Evolutionary conservation across 495 filamentous ascomycete species (phyloP).

Genomic region (Talaromyces adpressus): DNA sequence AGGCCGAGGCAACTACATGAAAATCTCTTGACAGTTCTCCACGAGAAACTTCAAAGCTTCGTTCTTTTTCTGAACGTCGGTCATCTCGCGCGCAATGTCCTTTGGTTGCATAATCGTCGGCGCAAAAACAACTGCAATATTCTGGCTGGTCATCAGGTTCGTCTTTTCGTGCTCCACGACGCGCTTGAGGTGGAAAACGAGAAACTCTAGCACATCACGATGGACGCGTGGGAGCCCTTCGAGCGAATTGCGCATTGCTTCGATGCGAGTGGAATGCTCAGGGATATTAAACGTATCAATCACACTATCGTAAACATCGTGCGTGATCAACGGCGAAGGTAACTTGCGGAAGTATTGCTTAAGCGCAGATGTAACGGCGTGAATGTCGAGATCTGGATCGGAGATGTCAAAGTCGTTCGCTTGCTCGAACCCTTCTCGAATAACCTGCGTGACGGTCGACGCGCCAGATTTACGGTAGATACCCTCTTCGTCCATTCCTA

Average conservation of each 20-base stretch:
- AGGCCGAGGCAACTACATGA: constrained; percentile 33
- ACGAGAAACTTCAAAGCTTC: constrained; percentile 83
- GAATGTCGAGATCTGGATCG: constrained; percentile 89
- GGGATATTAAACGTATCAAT: constrained; percentile 58
- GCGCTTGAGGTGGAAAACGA: constrained; percentile 88
- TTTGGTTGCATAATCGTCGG: constrained; percentile 93
- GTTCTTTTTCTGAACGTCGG: constrained; percentile 90
- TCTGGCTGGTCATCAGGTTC: constrained; percentile 92
- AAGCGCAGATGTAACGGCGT: constrained; percentile 87
- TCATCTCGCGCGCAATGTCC: constrained; percentile 88
- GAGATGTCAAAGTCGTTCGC: constrained; percentile 77
- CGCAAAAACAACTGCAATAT: constrained; percentile 94
- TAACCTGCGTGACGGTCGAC: constrained; percentile 73
- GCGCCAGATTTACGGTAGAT: constrained; percentile 98
- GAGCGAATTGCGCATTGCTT: constrained; percentile 61
- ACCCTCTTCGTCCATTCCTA: constrained; percentile 94
- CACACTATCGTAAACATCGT: constrained; percentile 83
- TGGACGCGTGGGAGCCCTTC: constrained; percentile 74
- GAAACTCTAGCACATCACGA: constrained; percentile 81
- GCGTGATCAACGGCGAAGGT: constrained; percentile 85
- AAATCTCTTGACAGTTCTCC: constrained; percentile 76
- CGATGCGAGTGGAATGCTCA: constrained; percentile 44
- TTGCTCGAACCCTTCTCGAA: constrained; percentile 86
- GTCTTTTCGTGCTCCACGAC: constrained; percentile 76
- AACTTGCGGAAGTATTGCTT: constrained; percentile 98